Conservation (phyloP, 139 green algal genomes). For the Volvox reticuliferus region DNA sequence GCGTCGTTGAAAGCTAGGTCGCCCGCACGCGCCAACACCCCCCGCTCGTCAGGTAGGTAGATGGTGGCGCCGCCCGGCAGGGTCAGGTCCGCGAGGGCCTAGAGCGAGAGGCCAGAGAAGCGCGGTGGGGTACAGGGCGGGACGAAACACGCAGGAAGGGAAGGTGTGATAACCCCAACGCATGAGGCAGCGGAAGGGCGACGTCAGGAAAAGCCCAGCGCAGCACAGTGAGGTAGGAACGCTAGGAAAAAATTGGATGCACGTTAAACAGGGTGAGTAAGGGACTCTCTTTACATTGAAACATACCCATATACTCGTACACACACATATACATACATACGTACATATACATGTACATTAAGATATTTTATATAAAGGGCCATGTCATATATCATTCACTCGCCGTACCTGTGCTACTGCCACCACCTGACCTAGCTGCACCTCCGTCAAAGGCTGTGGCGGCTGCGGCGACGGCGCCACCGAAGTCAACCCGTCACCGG, state of each 20-base stretch:
- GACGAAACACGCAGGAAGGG: not conserved
- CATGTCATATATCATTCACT: no score
- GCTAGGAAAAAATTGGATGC: no score
- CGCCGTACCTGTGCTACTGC: conserved; percentile 30
- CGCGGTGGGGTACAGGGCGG: not conserved
- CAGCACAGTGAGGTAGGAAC: no score
- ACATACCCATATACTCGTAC: no score
- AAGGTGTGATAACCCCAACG: no score
- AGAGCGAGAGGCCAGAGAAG: not conserved
- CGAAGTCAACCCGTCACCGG: not conserved
- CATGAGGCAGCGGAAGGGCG: no score
- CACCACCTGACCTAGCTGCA: conserved; percentile 26
- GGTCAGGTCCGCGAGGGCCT: conserved; percentile 57
- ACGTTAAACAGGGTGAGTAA: no score
- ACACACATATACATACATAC: no score
- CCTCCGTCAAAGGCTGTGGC: not conserved
- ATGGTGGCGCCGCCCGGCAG: conserved; percentile 43
- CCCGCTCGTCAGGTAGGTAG: conserved; percentile 72
- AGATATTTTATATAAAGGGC: no score
- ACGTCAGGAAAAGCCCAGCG: no score
- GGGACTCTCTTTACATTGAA: no score
- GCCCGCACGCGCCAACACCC: conserved; percentile 58
- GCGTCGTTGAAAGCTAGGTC: conserved; percentile 86
- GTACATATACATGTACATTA: no score
- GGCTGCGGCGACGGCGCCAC: not conserved